Evolutionary conservation across 2,329 filamentous ascomycete species (phyloP).

Genomic region (Sporothrix pallida): DNA sequence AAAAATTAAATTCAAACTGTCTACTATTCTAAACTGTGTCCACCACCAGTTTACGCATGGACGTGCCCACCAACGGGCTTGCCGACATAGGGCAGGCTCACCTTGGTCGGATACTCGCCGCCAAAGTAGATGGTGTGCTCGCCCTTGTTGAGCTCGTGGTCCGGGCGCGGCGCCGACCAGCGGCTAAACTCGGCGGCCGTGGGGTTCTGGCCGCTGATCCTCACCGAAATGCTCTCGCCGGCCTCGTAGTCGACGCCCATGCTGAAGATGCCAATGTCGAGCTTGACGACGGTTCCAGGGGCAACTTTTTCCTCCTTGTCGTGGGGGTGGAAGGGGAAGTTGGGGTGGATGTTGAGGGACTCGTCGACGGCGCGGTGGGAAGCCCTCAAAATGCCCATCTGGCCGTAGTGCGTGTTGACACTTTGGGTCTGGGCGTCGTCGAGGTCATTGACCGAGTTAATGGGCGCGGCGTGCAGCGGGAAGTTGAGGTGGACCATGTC

Average conservation of each 20-base stretch:
- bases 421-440: constrained; percentile 12
- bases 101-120: neutral
- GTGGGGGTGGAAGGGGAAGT: constrained; percentile 8
- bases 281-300: neutral
- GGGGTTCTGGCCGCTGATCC: constrained; percentile 8
- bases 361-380: neutral
- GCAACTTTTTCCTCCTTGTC: neutral
- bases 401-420: constrained; percentile 17
- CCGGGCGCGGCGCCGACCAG: constrained; percentile 1
- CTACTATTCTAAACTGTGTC: neutral
- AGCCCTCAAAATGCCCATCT: neutral
- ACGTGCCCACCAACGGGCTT: neutral
- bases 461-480: neutral
- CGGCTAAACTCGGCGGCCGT: constrained; percentile 5
- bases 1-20: constrained; percentile 1
- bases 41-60: neutral
- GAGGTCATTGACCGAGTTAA: neutral
- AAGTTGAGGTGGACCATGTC: constrained; percentile 17
- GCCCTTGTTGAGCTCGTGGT: constrained; percentile 19
- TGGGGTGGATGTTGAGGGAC: constrained; percentile 5
- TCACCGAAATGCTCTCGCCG: neutral
- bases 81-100: neutral
- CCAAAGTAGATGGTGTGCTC: constrained; percentile 19
- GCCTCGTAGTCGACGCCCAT: constrained; percentile 9
- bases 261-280: constrained; percentile 5